Evolutionary conservation across 805 yeast genomes (phyloP), one percentile per base, ranked within the genome.

Genomic region (Starmerella vaccinii): DNA sequence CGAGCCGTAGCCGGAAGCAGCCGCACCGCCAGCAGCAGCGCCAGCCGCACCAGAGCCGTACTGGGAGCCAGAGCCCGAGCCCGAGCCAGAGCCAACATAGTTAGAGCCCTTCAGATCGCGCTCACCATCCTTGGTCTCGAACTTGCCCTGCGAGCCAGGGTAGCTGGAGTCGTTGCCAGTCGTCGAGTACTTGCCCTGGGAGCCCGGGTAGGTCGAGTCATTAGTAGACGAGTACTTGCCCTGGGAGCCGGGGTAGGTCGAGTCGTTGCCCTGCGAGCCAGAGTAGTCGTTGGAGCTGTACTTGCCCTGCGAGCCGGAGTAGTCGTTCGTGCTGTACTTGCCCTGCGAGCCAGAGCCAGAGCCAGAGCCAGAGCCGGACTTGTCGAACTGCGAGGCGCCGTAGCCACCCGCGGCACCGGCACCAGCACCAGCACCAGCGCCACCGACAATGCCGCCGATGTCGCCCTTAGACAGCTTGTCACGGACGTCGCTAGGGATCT

Each of bases 341-440:
- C 24, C 33, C 32, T 29, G 19, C 26, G 41, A 38, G 19, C 47
- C 37, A 6, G 48, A 27, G 51, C 40, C 46, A 21, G 48, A 19
- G 35, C 42, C 37, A 16, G 30, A 30, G 24, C 46, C 43, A 8
- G 41, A 38, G 18, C 46, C 35, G 9, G 47, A 41, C 38, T 34
- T 34, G 38, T 34, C 38, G 38, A 34, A 8, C 22, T 24, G 35
- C 41, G 46, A 29, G 34, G 35, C 24, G 18, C 34, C 34, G 24
- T 41, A 41, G 27, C 33, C 47, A 4, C 38, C 47, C n/a, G 35
- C 51, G 18, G 42, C 41, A 22, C 46, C 47, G 15, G 29, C 46
- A n/a, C 44, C 51, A 29, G 30, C 38, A 10, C 55, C 57, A 18
- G 50, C 37, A 30, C 55, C 50, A 16, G 47, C 33, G 47, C 42